A percentile compares a stretch with the other conserved stretches of the same genome.
Conservation (phyloP, 345 rosid species). For the Hibiscus tridactylites region DNA sequence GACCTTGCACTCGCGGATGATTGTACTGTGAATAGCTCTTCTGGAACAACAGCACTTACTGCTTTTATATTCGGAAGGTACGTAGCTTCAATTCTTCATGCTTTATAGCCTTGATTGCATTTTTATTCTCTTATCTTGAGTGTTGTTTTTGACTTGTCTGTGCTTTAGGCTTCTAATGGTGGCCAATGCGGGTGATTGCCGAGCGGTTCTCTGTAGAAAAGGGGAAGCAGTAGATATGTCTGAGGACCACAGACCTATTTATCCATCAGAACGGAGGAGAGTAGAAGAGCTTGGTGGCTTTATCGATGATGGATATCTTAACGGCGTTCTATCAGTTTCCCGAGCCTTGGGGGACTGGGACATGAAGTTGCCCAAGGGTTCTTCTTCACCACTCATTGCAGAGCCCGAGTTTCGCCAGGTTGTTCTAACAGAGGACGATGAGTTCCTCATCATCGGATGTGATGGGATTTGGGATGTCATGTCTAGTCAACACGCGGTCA, state of each 20-base stretch:
- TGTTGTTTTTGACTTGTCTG: neutral
- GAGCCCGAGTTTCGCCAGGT: slow-evolving; percentile 67
- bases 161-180: slow-evolving; percentile 53
- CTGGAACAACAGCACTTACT: slow-evolving; percentile 85
- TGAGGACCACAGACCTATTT: slow-evolving; percentile 68
- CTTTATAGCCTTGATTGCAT: neutral
- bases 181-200: slow-evolving; percentile 85
- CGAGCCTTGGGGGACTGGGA: slow-evolving; percentile 96
- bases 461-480: slow-evolving; percentile 94
- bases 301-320: slow-evolving; percentile 64
- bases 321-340: slow-evolving; percentile 65
- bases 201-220: slow-evolving; percentile 73
- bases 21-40: slow-evolving; percentile 44
- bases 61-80: slow-evolving; percentile 67
- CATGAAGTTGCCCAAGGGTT: slow-evolving; percentile 53
- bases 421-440: slow-evolving; percentile 66
- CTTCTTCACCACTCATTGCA: slow-evolving; percentile 65
- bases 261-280: slow-evolving; percentile 53
- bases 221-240: slow-evolving; percentile 77
- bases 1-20: slow-evolving; percentile 69
- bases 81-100: slow-evolving; percentile 9
- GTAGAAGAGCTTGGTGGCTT: slow-evolving; percentile 55
- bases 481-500: slow-evolving; percentile 82
- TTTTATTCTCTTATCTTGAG: neutral
- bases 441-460: slow-evolving; percentile 80